Evolutionary conservation across 495 filamentous ascomycete genomes (phyloP).

Genomic region (Talaromyces liani): DNA sequence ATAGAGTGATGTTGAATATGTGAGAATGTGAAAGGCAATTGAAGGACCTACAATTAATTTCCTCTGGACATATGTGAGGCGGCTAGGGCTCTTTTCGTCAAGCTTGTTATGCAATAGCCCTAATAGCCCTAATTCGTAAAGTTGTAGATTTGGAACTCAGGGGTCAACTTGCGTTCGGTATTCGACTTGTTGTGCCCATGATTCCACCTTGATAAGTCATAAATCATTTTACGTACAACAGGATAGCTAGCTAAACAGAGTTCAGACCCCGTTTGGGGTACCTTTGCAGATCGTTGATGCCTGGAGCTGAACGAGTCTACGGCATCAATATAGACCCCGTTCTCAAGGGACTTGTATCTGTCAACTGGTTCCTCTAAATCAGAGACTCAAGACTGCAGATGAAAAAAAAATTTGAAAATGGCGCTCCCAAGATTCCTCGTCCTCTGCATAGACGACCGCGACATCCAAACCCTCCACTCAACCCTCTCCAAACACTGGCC

Average conservation of each 20-base stretch:
- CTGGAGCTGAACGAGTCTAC: neutral
- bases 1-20: too few species aligned
- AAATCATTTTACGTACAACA: neutral
- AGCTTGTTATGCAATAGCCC: too few species aligned
- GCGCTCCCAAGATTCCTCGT: conserved; percentile 33
- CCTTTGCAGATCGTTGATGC: neutral
- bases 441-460: conserved; percentile 25
- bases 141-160: neutral
- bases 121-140: neutral
- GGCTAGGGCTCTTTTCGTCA: neutral
- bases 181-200: neutral
- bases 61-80: too few species aligned
- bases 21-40: too few species aligned
- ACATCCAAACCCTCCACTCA: conserved; percentile 24
- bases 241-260: neutral
- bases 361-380: neutral
- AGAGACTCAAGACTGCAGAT: too few species aligned
- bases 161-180: neutral
- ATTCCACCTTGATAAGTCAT: neutral
- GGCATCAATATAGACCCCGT: neutral
- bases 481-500: conserved; percentile 10
- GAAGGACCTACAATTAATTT: too few species aligned
- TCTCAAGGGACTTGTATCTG: neutral
- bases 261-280: neutral
- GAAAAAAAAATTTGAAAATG: neutral